These are phyloP conservation scores for Cordyceps militaris DNA, from an alignment of 2,329 filamentous ascomycete genomes.

Conservation along the genomic window DNA sequence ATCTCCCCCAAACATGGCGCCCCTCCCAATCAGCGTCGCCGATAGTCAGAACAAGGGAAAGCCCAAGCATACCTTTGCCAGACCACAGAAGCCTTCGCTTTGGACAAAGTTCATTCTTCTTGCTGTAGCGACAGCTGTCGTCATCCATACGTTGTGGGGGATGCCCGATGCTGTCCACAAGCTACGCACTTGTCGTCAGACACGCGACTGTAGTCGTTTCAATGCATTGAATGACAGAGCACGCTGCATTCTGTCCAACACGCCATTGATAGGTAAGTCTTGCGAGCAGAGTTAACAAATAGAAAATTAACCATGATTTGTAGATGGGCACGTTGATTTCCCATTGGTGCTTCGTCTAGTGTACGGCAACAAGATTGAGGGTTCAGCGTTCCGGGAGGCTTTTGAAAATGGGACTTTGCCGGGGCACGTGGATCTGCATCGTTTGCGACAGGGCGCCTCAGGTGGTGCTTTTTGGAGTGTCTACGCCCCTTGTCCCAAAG, in stretches of 20 bases:
- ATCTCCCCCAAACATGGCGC: not conserved
- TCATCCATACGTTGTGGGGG: not conserved
- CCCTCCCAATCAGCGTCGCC: not conserved
- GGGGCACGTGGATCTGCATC: conserved; percentile 71
- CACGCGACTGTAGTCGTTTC: not conserved
- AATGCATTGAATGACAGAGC: not conserved
- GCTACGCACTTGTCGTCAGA: not conserved
- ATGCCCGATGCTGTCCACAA: not conserved
- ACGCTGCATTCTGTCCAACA: not conserved
- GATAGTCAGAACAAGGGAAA: not conserved
- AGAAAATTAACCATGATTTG: not conserved
- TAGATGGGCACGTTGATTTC: conserved; percentile 88
- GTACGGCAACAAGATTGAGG: conserved; percentile 74
- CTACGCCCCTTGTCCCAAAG: conserved; percentile 66
- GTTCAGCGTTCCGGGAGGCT: conserved; percentile 60
- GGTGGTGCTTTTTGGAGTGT: conserved; percentile 95
- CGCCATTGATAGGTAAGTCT: conserved; percentile 5
- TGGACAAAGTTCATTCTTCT: not conserved
- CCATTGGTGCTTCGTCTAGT: conserved; percentile 60
- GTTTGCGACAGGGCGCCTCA: conserved; percentile 61
- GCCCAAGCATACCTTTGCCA: not conserved
- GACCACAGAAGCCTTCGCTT: not conserved
- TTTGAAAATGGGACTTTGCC: conserved; percentile 65
- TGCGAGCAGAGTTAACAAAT: not conserved
- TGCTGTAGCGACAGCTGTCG: not conserved